A percentile compares a stretch with the other conserved stretches of the same genome.
Conservation (phyloP, 2,329 filamentous ascomycete genomes). For the Xylariaceae sp. region DNA sequence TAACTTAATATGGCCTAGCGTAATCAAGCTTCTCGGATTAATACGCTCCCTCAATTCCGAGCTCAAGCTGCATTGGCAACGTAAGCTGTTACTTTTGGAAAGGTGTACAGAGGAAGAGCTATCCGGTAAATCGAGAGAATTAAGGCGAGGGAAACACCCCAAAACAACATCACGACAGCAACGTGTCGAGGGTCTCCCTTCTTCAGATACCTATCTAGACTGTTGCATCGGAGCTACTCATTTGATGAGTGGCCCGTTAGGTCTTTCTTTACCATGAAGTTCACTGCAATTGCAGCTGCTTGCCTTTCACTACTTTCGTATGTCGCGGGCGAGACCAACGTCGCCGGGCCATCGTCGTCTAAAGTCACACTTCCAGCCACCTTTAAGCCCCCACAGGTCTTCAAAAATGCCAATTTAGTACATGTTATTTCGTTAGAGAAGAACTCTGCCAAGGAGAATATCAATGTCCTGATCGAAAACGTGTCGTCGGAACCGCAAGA, state of each 20-base stretch:
- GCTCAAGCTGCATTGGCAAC: conserved; percentile 29
- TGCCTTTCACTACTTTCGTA: conserved; percentile 60
- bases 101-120: conserved; percentile 26
- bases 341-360: conserved; percentile 49
- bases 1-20: conserved; percentile 8
- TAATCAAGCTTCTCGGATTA: conserved; percentile 18
- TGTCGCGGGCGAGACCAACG: conserved; percentile 41
- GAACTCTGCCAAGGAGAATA: conserved; percentile 82
- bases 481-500: conserved; percentile 75
- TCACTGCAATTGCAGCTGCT: conserved; percentile 56
- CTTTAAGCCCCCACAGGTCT: conserved; percentile 87
- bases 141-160: conserved; percentile 8
- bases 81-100: conserved; percentile 37
- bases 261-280: conserved; percentile 47
- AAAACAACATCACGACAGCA: conserved; percentile 11
- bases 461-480: conserved; percentile 96
- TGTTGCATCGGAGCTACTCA: conserved; percentile 31
- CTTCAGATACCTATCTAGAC: conserved; percentile 19
- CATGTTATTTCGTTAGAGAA: conserved; percentile 92
- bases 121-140: conserved; percentile 15
- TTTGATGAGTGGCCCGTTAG: conserved; percentile 36
- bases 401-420: conserved; percentile 91
- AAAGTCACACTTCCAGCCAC: conserved; percentile 62
- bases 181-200: conserved; percentile 6
- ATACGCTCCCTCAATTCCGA: conserved; percentile 21